These are phyloP conservation scores for Climacium dendroides DNA, from an alignment of 225 moss, liverwort and hornwort species.

Conservation along the genomic window DNA sequence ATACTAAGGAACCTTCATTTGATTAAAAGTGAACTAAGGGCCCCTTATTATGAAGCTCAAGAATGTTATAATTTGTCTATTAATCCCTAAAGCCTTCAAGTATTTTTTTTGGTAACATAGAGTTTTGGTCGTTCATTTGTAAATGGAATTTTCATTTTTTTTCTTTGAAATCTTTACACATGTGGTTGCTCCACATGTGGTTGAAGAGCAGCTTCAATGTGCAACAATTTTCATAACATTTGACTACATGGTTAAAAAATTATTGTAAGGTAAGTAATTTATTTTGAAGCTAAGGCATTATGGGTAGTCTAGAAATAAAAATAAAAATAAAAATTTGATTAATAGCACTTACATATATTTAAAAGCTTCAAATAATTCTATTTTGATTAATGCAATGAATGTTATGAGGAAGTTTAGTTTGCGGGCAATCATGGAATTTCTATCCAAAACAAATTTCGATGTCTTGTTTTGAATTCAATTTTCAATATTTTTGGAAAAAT, in stretches of 20 bases:
- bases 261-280: background rate
- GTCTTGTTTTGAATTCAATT: background rate
- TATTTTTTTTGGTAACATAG: accelerated
- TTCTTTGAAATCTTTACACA: background rate
- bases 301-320: accelerated
- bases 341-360: background rate
- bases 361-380: background rate
- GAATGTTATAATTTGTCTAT: background rate
- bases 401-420: background rate
- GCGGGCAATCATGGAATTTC: accelerated
- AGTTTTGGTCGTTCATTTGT: background rate
- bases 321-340: too few species aligned
- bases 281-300: background rate
- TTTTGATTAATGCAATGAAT: background rate
- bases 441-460: background rate
- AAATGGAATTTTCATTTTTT: background rate
- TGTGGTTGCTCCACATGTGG: too few species aligned
- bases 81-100: background rate
- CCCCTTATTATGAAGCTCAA: background rate
- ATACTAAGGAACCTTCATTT: background rate
- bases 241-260: background rate
- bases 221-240: background rate
- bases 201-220: accelerated
- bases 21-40: accelerated
- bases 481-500: background rate